Base-by-base conservation (phyloP, 192 early-diverging fungal genomes). In the Entomortierella lignicola region DNA sequence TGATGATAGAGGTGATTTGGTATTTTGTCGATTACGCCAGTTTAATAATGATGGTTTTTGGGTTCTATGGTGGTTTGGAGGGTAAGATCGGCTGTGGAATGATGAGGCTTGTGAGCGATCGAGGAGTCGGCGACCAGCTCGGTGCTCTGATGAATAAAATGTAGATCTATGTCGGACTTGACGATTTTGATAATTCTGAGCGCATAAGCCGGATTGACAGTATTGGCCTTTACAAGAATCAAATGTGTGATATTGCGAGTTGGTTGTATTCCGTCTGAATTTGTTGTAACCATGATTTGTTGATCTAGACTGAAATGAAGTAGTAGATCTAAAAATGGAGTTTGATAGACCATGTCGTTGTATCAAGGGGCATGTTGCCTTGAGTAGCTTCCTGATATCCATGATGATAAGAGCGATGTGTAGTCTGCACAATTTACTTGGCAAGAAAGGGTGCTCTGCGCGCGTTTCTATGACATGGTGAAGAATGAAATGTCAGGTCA, bases 361-460 rank as follows among this genome's bases (percentile, higher is more conserved):
- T 27, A 41, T 59, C 39, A 66, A 55, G n/a, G 72, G 72, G 42
- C 64, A 66, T 10, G 72, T 42, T n/a, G 59, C 47, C 39, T 29
- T 53, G 17, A 74, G 32, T 5, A 74, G 50, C 43, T 50, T 66
- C 58, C 64, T 51, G 58, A 74, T 41, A 47, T 74, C 72, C 72
- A 74, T 74, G 70, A 27, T 60, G 47, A 25, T 47, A 12, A 12
- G 17, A 15, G 44, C 44, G n/a, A n/a, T n/a, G 34, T 37, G 34
- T 37, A n/a, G n/a, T n/a, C n/a, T n/a, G n/a, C n/a, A n/a, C n/a
- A n/a, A n/a, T n/a, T n/a, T n/a, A n/a, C n/a, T n/a, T n/a, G n/a
- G n/a, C n/a, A n/a, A n/a, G n/a, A n/a, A n/a, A n/a, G n/a, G n/a
- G n/a, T n/a, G n/a, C n/a, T n/a, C n/a, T n/a, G n/a, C n/a, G n/a